Base-by-base conservation (phyloP, 352 stramenopile species). In the Phytophthora rubi region DNA sequence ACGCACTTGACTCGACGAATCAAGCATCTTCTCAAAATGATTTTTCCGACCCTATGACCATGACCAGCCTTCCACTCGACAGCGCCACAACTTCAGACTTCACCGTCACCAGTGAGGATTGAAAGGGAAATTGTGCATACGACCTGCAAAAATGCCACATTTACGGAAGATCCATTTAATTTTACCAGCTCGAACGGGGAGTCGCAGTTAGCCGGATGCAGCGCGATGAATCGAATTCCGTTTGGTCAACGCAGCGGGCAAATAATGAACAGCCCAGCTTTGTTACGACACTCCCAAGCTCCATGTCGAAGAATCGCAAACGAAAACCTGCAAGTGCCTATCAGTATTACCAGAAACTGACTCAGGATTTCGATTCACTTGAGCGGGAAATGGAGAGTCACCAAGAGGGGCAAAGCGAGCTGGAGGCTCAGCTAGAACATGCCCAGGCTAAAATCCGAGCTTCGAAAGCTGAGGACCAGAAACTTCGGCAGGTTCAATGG, bases 341-440 rank as follows among this genome's bases (percentile, higher is more conserved):
- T 59, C 71, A 70, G 35, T 73, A 88, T 57, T 89, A 89, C 55
- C 79, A 84, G 55, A 86, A 86, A 42, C 77, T 88, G 8, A 62
- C 79, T 18, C 77, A 77, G 9, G 79, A 88, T 37, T 88, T 81
- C 35, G 66, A 83, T 49, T 55, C 56, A 3, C 64, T 91, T 0
- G 81, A 91, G 16, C 64, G 71, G 4, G 81, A 86, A 18, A 64
- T 91, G 28, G 66, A 83, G 52, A 68, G 57, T 47, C 68, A 72
- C 18, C 42, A 67, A 45, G 52, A 59, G 13, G 44, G 62, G 12
- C 74, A 81, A 65, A 48, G 59, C 12, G 57, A 79, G n/a, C 61
- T 83, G 3, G 60, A 81, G 21, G 54, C 69, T 6, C 59, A 75
- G 6, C 58, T 84, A 16, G 42, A 75, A 49, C 59, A 42, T 45